phyloP scores from a whole-genome alignment of 768 basidiomycete genomes.

The Pleurotus tuber-regium region DNA sequence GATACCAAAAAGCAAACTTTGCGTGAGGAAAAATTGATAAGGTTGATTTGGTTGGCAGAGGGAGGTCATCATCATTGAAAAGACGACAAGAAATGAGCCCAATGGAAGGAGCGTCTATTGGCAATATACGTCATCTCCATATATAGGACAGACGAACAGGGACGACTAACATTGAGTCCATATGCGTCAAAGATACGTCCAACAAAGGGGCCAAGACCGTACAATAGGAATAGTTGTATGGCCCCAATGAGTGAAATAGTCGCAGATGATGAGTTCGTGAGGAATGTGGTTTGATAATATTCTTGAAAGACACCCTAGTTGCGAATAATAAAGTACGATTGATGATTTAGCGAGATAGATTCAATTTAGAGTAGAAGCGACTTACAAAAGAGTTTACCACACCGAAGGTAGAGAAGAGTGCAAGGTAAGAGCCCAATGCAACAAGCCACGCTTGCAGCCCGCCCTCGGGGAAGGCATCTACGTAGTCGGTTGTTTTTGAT shows the following conservation, averaged over 20 bases:
- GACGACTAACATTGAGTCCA: conserved; percentile 17
- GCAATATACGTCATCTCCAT: neutral
- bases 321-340: neutral
- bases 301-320: conserved; percentile 27
- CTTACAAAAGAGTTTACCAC: conserved; percentile 12
- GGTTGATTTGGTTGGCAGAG: conserved; percentile 12
- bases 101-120: conserved; percentile 9
- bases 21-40: conserved; percentile 13
- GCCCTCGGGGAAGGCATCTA: conserved; percentile 11
- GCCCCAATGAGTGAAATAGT: conserved; percentile 25
- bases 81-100: conserved; percentile 9
- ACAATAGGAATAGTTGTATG: conserved; percentile 23
- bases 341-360: neutral
- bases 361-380: neutral
- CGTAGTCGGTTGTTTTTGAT: too few species aligned
- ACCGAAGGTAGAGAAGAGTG: conserved; percentile 13
- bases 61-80: conserved; percentile 12
- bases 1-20: conserved; percentile 12
- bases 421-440: conserved; percentile 8
- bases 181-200: conserved; percentile 25
- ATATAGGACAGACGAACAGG: neutral
- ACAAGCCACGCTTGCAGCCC: conserved; percentile 12
- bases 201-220: conserved; percentile 20
- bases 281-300: conserved; percentile 20
- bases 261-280: conserved; percentile 21